These are phyloP conservation scores for Ichthyophthirius multifiliis DNA, from an alignment of 169 alveolate species.

Conservation along the genomic window DNA sequence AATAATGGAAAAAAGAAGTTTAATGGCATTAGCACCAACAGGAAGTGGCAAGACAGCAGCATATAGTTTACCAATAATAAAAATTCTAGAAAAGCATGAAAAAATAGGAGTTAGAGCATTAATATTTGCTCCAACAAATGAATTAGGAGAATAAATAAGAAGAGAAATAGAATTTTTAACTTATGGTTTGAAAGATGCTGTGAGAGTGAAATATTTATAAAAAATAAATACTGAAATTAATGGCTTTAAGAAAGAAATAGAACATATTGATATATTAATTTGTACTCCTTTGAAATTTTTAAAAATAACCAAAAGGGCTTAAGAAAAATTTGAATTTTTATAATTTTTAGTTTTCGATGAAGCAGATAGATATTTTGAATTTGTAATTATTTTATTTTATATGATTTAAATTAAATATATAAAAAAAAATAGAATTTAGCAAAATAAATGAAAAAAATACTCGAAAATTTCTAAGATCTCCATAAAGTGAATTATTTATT, in stretches of 20 bases:
- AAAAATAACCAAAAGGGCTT: constrained; percentile 33
- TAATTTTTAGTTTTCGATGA: constrained; percentile 76
- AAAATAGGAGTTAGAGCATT: constrained; percentile 62
- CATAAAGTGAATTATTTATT: constrained; percentile 48
- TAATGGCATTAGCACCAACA: constrained; percentile 78
- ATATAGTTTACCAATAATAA: constrained; percentile 70
- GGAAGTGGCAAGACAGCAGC: constrained; percentile 83
- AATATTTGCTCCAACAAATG: constrained; percentile 77
- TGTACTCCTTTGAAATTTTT: constrained; percentile 72
- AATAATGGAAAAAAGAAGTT: constrained; percentile 53
- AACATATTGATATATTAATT: constrained; percentile 62
- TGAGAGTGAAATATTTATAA: constrained; percentile 36
- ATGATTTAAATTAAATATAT: not conserved
- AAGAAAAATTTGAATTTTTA: constrained; percentile 32
- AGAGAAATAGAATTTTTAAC: constrained; percentile 53
- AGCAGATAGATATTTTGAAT: constrained; percentile 80
- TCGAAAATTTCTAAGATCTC: constrained; percentile 41
- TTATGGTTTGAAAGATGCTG: constrained; percentile 21
- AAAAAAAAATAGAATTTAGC: not conserved
- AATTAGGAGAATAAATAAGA: constrained; percentile 69
- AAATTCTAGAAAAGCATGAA: constrained; percentile 41
- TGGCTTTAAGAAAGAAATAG: constrained; percentile 24
- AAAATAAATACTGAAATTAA: constrained; percentile 33
- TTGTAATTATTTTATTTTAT: constrained; percentile 26
- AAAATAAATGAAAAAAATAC: constrained; percentile 58